These are phyloP conservation scores for Tolypocladium inflatum DNA, from an alignment of 2,329 filamentous ascomycete species.

Conservation along the genomic window DNA sequence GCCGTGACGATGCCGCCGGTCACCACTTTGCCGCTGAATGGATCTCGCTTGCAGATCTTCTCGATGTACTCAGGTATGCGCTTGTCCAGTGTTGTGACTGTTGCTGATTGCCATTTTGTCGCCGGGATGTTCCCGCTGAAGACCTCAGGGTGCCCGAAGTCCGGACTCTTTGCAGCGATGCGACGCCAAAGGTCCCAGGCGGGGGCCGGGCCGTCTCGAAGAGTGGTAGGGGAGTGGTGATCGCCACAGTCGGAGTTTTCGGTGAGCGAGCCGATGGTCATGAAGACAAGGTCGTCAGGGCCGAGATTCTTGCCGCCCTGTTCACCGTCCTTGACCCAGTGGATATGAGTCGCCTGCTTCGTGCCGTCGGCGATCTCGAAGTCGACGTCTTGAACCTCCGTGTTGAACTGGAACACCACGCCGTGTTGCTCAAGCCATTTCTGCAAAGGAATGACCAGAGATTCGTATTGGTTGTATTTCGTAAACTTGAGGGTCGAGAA, in stretches of 20 bases:
- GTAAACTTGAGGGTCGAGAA: not conserved
- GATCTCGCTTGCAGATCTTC: constrained; percentile 11
- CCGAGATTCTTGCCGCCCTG: not conserved
- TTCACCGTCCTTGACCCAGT: not conserved
- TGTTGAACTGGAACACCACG: not conserved
- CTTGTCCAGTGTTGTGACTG: constrained; percentile 18
- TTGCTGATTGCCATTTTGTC: not conserved
- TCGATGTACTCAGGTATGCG: constrained; percentile 9
- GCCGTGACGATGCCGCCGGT: constrained; percentile 23
- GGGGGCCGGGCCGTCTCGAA: not conserved
- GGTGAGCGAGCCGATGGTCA: not conserved
- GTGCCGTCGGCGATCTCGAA: not conserved
- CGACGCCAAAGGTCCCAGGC: not conserved
- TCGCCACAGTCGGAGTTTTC: not conserved
- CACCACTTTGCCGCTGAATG: constrained; percentile 21
- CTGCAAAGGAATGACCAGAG: not conserved
- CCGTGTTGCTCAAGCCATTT: not conserved
- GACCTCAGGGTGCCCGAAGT: not conserved
- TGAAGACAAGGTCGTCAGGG: not conserved
- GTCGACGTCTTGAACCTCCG: not conserved
- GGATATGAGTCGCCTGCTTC: not conserved
- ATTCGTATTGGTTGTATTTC: not conserved
- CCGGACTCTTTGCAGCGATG: not conserved
- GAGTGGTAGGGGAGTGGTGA: not conserved
- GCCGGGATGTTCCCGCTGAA: not conserved